Percentiles rank a stretch among this genome's conserved stretches.
Evolutionary conservation across 192 early-diverging fungal genomes (phyloP).

Genomic region (Coemansia brasiliensis): DNA sequence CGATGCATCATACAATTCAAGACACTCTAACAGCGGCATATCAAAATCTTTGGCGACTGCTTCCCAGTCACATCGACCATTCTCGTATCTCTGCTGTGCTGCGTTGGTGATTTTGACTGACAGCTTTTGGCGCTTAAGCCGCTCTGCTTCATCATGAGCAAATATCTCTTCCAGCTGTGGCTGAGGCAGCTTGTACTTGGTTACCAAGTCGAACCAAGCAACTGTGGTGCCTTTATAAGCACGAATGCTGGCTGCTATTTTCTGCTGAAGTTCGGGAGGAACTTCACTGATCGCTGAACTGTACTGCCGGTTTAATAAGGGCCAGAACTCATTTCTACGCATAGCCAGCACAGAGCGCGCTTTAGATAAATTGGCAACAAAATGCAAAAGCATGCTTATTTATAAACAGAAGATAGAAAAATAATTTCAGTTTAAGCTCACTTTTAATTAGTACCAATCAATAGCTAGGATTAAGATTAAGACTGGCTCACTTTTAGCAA

Average conservation of each 20-base stretch:
- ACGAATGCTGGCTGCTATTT: background rate
- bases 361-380: too few species aligned
- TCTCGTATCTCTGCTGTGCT: background rate
- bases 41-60: too few species aligned
- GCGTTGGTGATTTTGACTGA: background rate
- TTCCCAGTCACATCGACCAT: too few species aligned
- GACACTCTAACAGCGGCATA: background rate
- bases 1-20: background rate
- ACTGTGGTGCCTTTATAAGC: background rate
- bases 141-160: background rate
- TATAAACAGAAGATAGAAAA: background rate
- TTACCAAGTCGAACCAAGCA: background rate
- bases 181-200: background rate
- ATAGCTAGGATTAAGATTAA: too few species aligned
- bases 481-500: too few species aligned
- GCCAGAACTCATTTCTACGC: too few species aligned
- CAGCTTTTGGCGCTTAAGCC: background rate
- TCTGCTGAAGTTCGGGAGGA: background rate
- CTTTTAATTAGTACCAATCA: too few species aligned
- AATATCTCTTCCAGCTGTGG: background rate
- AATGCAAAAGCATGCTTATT: too few species aligned
- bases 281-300: background rate
- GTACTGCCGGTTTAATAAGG: background rate
- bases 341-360: too few species aligned
- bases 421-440: background rate